Conservation (phyloP, 1,284 basidiomycete genomes). For the Ustilago xerochloae region DNA sequence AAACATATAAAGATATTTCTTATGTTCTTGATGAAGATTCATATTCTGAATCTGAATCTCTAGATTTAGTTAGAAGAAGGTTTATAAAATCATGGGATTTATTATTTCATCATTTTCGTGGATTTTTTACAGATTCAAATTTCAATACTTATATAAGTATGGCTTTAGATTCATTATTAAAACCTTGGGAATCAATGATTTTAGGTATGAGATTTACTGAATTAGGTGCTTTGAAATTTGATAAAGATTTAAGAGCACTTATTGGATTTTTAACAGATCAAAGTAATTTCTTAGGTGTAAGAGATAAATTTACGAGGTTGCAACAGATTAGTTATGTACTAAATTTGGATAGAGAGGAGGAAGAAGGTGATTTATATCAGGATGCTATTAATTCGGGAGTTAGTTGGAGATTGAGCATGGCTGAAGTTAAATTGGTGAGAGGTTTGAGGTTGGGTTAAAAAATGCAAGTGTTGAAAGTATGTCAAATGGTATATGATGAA, state of each 20-base stretch:
- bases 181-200: conserved; percentile 92
- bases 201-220: conserved; percentile 86
- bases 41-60: conserved; percentile 84
- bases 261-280: conserved; percentile 85
- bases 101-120: conserved; percentile 75
- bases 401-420: conserved; percentile 57
- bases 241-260: conserved; percentile 88
- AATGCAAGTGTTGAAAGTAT: no score
- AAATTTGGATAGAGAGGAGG: conserved; percentile 89
- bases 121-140: conserved; percentile 85
- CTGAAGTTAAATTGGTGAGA: conserved; percentile 53
- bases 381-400: conserved; percentile 51
- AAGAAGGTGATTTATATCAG: conserved; percentile 72
- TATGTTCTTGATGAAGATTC: conserved; percentile 86
- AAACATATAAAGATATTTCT: conserved; percentile 87
- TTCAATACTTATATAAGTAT: conserved; percentile 86
- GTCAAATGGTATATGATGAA: background rate
- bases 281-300: conserved; percentile 79
- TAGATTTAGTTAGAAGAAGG: conserved; percentile 85
- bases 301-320: conserved; percentile 89
- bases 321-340: conserved; percentile 93
- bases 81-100: conserved; percentile 86
- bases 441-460: conserved; percentile 17
- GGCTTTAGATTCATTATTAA: conserved; percentile 83
- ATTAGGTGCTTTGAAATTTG: conserved; percentile 96